phyloP scores from a whole-genome alignment of 2,329 filamentous ascomycete species.

The Myriosclerotinia scirpicola region DNA sequence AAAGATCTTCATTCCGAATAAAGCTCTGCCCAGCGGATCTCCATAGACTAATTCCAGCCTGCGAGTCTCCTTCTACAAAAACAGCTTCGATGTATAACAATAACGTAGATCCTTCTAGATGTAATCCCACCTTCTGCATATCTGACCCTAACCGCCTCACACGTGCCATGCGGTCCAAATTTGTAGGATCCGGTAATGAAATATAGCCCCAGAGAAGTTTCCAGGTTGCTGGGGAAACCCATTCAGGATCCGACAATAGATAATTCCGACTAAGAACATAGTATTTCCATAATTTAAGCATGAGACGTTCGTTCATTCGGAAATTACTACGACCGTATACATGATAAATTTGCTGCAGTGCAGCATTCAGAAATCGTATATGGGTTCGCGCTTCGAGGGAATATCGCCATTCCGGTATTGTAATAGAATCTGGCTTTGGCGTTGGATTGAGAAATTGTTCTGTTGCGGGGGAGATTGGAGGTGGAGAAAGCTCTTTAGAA shows the following conservation, averaged over 20 bases:
- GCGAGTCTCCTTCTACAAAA: slow-evolving; percentile 59
- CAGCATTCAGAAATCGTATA: slow-evolving; percentile 1
- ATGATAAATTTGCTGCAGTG: not conserved
- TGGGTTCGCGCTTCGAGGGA: not conserved
- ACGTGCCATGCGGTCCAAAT: slow-evolving; percentile 59
- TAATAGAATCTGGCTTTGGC: not conserved
- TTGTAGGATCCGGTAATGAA: slow-evolving; percentile 47
- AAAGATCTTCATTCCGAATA: slow-evolving; percentile 32
- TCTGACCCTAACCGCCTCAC: slow-evolving; percentile 64
- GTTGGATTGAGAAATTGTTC: slow-evolving; percentile 10
- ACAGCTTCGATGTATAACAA: slow-evolving; percentile 68
- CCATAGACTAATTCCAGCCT: slow-evolving; percentile 41
- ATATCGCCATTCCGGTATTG: not conserved
- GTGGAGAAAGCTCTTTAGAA: slow-evolving; percentile 7
- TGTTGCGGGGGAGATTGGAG: slow-evolving; percentile 4
- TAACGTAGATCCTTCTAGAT: slow-evolving; percentile 57
- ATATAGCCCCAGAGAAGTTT: slow-evolving; percentile 64
- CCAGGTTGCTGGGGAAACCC: slow-evolving; percentile 62
- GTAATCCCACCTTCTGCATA: slow-evolving; percentile 58
- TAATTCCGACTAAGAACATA: slow-evolving; percentile 51
- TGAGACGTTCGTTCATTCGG: slow-evolving; percentile 2
- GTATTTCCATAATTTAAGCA: slow-evolving; percentile 45
- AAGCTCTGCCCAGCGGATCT: slow-evolving; percentile 41
- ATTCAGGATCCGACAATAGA: slow-evolving; percentile 49
- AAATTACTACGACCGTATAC: slow-evolving; percentile 12